Evolutionary conservation across 1,139 yeast genomes (phyloP), one percentile per base, ranked within the genome.

Genomic region (Geotrichum histeridarum): DNA sequence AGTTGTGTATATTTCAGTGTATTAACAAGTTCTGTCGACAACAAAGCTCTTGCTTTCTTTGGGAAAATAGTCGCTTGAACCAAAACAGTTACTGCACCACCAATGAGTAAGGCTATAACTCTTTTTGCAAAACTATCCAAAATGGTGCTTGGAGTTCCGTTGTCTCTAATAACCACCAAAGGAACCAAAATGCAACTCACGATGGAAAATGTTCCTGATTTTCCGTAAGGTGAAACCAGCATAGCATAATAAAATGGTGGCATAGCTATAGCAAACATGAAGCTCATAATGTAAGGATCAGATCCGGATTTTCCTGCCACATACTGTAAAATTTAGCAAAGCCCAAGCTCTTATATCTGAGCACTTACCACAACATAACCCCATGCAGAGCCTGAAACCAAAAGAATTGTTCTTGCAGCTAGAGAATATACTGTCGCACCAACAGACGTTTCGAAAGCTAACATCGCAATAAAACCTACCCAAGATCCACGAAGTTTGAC

Each of bases 391-490:
- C 82, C 82, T 7, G 67, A 48, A 2, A 75, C 63, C 7, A 77
- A 74, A 18, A 81, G 80, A 15, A 77, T 72, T 2, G 75, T 74
- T 60, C 82, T 70, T 1, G 76, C 61, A 48, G 77, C 69, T 57
- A 75, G 74, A 5, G 75, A 75, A 66, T 73, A 74, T 47, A 75
- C 70, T 0, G 81, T 77, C n/a, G 75, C 77, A 7, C 82, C 82
- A 17, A 78, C 73, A 7, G 78, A 76, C 0, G 79, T 77, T 57
- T 78, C 82, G 22, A 77, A 57, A 17, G 77, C 77, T 48, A 78
- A 62, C 47, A 76, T 74, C 54, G 80, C 77, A 7, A 77, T 78
- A 66, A 78, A 78, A 30, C 81, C 81, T 9, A 77, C 73, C 82
- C 82, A 78, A 1, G 77, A 67, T 45, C 81, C 82, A 55, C 77